Conservation (phyloP, 768 basidiomycete species). For the Naematelia encephala region DNA sequence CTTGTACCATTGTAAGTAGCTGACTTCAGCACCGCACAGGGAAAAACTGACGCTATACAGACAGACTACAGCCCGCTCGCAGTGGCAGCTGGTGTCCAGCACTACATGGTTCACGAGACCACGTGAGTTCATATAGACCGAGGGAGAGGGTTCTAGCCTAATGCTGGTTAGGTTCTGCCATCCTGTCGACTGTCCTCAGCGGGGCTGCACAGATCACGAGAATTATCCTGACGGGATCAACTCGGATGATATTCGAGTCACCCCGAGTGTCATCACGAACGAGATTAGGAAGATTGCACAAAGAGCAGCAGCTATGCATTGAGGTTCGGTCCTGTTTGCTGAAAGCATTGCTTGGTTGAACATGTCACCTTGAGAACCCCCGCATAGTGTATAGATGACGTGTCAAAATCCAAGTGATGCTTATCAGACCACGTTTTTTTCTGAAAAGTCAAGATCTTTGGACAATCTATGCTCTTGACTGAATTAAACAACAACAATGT, state of each 20-base stretch:
- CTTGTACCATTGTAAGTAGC: conserved; percentile 24
- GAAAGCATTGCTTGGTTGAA: too few species aligned
- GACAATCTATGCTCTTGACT: neutral
- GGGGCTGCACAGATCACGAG: conserved; percentile 14
- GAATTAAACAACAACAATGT: neutral
- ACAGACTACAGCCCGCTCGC: conserved; percentile 31
- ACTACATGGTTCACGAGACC: conserved; percentile 23
- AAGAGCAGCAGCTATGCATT: neutral
- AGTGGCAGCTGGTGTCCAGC: conserved; percentile 22
- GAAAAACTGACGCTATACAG: conserved; percentile 10
- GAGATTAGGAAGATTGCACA: conserved; percentile 15
- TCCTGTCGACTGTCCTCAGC: conserved; percentile 19
- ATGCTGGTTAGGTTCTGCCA: conserved; percentile 19
- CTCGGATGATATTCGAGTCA: conserved; percentile 16
- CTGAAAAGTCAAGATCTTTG: neutral
- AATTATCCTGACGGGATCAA: conserved; percentile 16
- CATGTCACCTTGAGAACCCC: too few species aligned
- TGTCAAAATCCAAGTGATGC: neutral
- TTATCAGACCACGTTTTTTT: neutral
- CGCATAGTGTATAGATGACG: too few species aligned
- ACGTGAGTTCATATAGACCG: conserved; percentile 8
- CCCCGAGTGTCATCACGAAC: conserved; percentile 21
- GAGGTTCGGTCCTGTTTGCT: too few species aligned
- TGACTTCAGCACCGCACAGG: too few species aligned
- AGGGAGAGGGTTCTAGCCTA: neutral